phyloP scores from a whole-genome alignment of 1,284 basidiomycete species.

The Singerocomus inundabilis region DNA sequence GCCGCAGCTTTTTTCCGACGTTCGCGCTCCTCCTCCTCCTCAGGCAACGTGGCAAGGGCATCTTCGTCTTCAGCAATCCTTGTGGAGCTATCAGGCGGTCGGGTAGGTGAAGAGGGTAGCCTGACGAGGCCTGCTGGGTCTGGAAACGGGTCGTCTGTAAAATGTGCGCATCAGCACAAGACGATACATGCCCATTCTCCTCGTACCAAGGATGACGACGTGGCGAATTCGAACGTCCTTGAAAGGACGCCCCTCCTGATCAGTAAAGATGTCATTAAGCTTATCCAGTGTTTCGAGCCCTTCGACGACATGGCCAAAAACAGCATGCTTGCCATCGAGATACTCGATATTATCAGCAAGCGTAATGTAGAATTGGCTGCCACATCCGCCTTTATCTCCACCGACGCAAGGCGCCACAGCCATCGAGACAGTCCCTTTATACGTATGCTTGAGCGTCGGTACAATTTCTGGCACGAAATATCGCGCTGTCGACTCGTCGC shows the following conservation, averaged over 20 bases:
- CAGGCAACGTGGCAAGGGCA: conserved; percentile 69
- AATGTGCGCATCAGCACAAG: conserved; percentile 5
- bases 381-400: conserved; percentile 77
- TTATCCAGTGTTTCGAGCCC: conserved; percentile 91
- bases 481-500: conserved; percentile 47
- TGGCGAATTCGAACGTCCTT: conserved; percentile 94
- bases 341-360: conserved; percentile 90
- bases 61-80: conserved; percentile 93
- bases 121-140: conserved; percentile 77
- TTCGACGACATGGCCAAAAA: conserved; percentile 95
- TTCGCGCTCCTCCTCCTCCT: conserved; percentile 79
- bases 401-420: conserved; percentile 79
- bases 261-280: conserved; percentile 88
- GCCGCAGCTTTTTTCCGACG: conserved; percentile 84
- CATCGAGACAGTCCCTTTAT: conserved; percentile 94
- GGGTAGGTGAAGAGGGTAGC: conserved; percentile 75
- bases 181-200: background rate
- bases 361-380: conserved; percentile 96
- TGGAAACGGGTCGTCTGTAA: conserved; percentile 88
- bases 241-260: conserved; percentile 85
- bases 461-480: conserved; percentile 86
- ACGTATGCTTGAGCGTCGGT: conserved; percentile 79
- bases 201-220: conserved; percentile 83
- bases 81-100: conserved; percentile 79
- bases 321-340: conserved; percentile 93